These are phyloP conservation scores for Aspergillus transmontanensis DNA, from an alignment of 2,329 filamentous ascomycete species.

Conservation along the genomic window DNA sequence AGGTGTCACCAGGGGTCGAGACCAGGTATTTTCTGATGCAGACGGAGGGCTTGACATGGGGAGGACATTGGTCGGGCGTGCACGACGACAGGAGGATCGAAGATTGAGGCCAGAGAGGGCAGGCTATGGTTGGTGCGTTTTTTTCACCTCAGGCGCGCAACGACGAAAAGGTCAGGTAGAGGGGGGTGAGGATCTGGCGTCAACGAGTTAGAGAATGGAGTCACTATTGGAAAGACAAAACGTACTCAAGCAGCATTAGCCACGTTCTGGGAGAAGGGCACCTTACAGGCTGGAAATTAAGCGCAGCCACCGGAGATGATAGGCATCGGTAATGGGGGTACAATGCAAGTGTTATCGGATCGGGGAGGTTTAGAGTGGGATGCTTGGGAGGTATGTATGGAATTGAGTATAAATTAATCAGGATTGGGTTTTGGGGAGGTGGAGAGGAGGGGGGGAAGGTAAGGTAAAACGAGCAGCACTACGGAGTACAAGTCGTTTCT, in stretches of 20 bases:
- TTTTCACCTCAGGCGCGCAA: constrained; percentile 16
- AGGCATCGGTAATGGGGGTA: constrained; percentile 14
- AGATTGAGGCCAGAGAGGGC: constrained; percentile 16
- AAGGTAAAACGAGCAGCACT: constrained; percentile 1
- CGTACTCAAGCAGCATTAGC: constrained; percentile 20
- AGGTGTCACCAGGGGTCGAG: constrained; percentile 50
- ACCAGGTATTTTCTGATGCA: constrained; percentile 44
- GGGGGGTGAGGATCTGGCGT: constrained; percentile 27
- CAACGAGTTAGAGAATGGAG: constrained; percentile 22
- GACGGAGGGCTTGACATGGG: constrained; percentile 53
- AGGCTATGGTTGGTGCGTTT: constrained; percentile 21
- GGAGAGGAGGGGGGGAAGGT: constrained; percentile 2
- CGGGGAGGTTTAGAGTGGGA: not conserved
- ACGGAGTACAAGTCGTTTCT: not conserved
- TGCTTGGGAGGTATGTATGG: not conserved
- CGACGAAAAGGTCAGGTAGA: constrained; percentile 9
- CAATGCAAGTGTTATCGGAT: constrained; percentile 10
- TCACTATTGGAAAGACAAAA: constrained; percentile 14
- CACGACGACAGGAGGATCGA: constrained; percentile 25
- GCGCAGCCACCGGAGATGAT: constrained; percentile 13
- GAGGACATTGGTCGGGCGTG: constrained; percentile 51
- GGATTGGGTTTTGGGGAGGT: not conserved
- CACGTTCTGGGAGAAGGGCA: constrained; percentile 32
- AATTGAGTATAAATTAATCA: not conserved
- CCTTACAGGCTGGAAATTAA: constrained; percentile 33